Evolutionary conservation across 768 basidiomycete genomes (phyloP), one percentile per base, ranked within the genome.

Genomic region (Lentinus tigrinus): DNA sequence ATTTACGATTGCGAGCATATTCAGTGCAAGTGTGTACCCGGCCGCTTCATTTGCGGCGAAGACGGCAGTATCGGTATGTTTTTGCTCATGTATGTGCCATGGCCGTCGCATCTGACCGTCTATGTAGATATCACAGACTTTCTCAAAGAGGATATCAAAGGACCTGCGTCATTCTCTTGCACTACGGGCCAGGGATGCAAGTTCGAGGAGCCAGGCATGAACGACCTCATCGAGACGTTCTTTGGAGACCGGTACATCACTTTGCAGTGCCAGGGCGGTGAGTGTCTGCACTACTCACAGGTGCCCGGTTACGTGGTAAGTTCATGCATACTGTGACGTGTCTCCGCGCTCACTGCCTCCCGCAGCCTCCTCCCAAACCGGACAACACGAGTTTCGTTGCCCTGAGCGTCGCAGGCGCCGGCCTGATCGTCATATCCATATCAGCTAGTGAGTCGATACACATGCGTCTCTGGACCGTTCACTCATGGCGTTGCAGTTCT

Each of bases 161-260:
- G 97, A 0, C 97, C 97, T 0, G 97, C 91, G 0, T 76, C 77
- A 10, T 98, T 99, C 72, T 87, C 81, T 61, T 96, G 96, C 75
- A 78, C 69, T 56, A 77, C 77, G 1, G 88, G 85, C 16, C 71
- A 79, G 47, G 91, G 87, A 8, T 98, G 95, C 74, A 83, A 79
- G 60, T 99, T 99, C 66, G 89, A 95, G 70, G 97, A 99, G 66
- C 92, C 93, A 0, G 94, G 91, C 0, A 98, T 99, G 97, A 97
- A 99, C 67, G 80, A 87, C 31, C 82, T 99, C 52, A 98, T 99
- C 73, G 85, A 89, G 67, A 87, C 89, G 60, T 87, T 99, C 64
- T 98, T 99, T 63, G 97, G 92, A 1, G 97, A 99, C 70, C 79
- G 77, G 1, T 91, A 86, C 68, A 99, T 99, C 68, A 89, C 93